phyloP scores from a whole-genome alignment of 768 basidiomycete genomes.

The Clavulina sp. region DNA sequence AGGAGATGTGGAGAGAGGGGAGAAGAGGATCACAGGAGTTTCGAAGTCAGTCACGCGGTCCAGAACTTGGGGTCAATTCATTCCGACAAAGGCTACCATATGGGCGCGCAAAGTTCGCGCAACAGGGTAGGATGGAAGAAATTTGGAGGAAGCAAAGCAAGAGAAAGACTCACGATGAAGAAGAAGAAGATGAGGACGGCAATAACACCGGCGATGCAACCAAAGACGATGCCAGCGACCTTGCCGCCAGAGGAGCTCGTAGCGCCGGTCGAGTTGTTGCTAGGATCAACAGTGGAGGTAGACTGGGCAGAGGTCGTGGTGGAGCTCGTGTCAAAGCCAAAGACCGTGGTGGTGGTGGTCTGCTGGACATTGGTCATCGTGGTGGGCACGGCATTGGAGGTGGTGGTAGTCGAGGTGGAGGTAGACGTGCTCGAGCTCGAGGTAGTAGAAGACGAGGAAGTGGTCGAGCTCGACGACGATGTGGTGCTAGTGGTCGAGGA shows the following conservation, averaged over 20 bases:
- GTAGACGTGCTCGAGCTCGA: constrained; percentile 5
- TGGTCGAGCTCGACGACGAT: not conserved
- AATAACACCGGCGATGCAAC: not conserved
- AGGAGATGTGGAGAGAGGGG: not conserved
- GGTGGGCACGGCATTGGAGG: not conserved
- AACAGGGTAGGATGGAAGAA: not conserved
- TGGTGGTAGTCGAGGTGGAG: constrained; percentile 2
- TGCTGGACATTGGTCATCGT: not conserved
- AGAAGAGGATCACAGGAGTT: not conserved
- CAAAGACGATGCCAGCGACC: not conserved
- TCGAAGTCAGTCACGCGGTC: too few species aligned
- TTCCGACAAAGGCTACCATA: too few species aligned
- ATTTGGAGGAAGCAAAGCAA: not conserved
- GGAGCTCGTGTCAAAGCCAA: not conserved
- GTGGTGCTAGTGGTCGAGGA: not conserved
- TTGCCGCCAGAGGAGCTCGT: not conserved
- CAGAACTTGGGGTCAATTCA: too few species aligned
- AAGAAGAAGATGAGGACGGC: not conserved
- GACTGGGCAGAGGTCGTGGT: not conserved
- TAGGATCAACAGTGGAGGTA: not conserved
- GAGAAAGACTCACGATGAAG: not conserved
- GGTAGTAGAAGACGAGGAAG: constrained; percentile 6
- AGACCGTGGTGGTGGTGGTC: not conserved
- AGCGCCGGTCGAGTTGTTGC: not conserved
- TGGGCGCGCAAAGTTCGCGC: not conserved